Evolutionary conservation across 2,329 filamentous ascomycete genomes (phyloP).

Genomic region (Fulvia fulva): DNA sequence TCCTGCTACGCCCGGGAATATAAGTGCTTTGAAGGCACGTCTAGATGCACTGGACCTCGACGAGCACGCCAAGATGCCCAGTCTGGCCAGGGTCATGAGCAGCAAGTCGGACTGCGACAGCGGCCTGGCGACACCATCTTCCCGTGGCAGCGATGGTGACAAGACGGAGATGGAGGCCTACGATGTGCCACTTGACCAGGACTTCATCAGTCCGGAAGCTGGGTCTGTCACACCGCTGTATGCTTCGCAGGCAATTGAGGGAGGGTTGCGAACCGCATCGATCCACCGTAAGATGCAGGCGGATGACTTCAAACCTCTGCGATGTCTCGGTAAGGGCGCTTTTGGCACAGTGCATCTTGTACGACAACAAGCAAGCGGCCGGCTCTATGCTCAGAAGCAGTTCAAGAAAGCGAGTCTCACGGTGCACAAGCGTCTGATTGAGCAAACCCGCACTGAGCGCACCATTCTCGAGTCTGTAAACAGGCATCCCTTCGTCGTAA

Average conservation of each 20-base stretch:
- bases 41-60: constrained; percentile 73
- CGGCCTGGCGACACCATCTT: constrained; percentile 52
- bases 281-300: constrained; percentile 78
- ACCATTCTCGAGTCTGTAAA: constrained; percentile 94
- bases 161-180: constrained; percentile 75
- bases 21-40: constrained; percentile 76
- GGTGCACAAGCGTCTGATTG: constrained; percentile 90
- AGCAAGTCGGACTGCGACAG: constrained; percentile 38
- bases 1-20: constrained; percentile 53
- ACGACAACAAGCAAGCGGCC: constrained; percentile 80
- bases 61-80: constrained; percentile 52
- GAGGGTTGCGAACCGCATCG: constrained; percentile 51
- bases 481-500: constrained; percentile 94
- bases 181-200: constrained; percentile 76
- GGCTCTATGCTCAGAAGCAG: constrained; percentile 95
- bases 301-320: constrained; percentile 82
- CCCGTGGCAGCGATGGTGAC: constrained; percentile 60
- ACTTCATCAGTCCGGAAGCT: constrained; percentile 69
- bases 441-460: constrained; percentile 96
- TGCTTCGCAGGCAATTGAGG: constrained; percentile 45
- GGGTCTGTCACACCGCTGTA: constrained; percentile 34
- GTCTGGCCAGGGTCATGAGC: constrained; percentile 37
- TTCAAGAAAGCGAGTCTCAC: constrained; percentile 95
- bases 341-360: constrained; percentile 94
- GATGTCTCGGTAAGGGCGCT: constrained; percentile 91